These are phyloP conservation scores for Peronospora farinosa DNA, from an alignment of 352 stramenopile species.

Conservation along the genomic window DNA sequence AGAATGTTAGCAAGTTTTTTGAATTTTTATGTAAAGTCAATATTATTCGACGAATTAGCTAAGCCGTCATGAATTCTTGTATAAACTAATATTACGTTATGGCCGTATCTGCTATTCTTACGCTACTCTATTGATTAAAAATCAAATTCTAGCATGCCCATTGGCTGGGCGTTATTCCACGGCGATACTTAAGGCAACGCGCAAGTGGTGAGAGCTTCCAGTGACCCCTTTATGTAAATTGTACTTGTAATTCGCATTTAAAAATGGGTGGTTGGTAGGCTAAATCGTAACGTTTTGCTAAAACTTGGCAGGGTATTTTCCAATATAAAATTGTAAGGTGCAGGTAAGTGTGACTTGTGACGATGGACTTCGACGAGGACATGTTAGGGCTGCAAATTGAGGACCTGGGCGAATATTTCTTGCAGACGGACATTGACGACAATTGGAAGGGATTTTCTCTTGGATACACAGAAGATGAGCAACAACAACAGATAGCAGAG, in stretches of 20 bases:
- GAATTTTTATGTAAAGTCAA: too few species aligned
- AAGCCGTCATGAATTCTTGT: too few species aligned
- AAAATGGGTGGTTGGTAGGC: neutral
- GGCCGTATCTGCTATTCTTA: conserved; percentile 7
- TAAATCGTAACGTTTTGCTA: too few species aligned
- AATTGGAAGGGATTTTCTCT: conserved; percentile 70
- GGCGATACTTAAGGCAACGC: conserved; percentile 15
- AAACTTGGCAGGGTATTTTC: too few species aligned
- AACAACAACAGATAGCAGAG: conserved; percentile 6
- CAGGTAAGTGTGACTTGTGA: conserved; percentile 1
- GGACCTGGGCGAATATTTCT: conserved; percentile 65
- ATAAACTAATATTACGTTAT: neutral
- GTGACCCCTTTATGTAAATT: too few species aligned
- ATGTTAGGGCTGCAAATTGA: conserved; percentile 72
- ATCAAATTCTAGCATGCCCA: neutral
- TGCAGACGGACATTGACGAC: conserved; percentile 52
- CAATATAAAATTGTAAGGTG: neutral
- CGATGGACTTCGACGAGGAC: conserved; percentile 63
- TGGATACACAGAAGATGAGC: conserved; percentile 54
- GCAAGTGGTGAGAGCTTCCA: conserved; percentile 8
- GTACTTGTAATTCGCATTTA: too few species aligned
- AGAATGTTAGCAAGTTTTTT: too few species aligned
- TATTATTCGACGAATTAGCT: too few species aligned
- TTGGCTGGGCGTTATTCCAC: conserved; percentile 25
- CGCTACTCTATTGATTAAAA: conserved; percentile 6